Evolutionary conservation across 169 alveolate species (phyloP).

Genomic region (Eimeria maxima): DNA sequence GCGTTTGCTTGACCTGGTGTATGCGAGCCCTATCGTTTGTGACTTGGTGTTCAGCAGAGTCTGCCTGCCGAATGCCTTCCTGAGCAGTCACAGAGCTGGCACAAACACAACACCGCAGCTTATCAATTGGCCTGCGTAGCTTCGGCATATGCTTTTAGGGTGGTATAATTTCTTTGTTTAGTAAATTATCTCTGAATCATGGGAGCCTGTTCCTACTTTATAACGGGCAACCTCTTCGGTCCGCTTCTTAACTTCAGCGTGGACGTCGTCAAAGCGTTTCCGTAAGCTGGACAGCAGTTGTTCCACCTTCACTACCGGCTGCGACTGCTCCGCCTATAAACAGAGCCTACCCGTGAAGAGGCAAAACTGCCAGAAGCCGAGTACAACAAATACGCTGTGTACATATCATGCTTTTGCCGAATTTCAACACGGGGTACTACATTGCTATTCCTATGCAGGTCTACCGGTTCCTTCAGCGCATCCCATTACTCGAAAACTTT

Average conservation of each 20-base stretch:
- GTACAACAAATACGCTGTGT: neutral
- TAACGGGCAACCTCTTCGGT: slow-evolving; percentile 75
- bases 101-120: neutral
- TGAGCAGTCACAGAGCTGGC: neutral
- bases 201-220: neutral
- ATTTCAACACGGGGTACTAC: no score
- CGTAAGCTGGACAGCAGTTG: slow-evolving; percentile 76
- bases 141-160: neutral
- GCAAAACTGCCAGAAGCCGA: neutral
- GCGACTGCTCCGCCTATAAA: slow-evolving; percentile 71
- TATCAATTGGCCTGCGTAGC: neutral
- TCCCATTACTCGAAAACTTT: neutral
- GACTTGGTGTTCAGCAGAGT: slow-evolving; percentile 80
- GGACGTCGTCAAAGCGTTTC: slow-evolving; percentile 83
- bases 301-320: slow-evolving; percentile 64
- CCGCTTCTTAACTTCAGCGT: slow-evolving; percentile 70
- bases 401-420: neutral
- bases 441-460: neutral
- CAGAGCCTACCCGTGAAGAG: neutral
- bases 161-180: neutral
- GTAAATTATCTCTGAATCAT: neutral
- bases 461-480: neutral
- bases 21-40: slow-evolving; percentile 78
- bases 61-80: slow-evolving; percentile 84
- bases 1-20: slow-evolving; percentile 41